Evolutionary conservation across 2,329 filamentous ascomycete genomes (phyloP), one percentile per base, ranked within the genome.

Genomic region (Cordyceps farinosa): DNA sequence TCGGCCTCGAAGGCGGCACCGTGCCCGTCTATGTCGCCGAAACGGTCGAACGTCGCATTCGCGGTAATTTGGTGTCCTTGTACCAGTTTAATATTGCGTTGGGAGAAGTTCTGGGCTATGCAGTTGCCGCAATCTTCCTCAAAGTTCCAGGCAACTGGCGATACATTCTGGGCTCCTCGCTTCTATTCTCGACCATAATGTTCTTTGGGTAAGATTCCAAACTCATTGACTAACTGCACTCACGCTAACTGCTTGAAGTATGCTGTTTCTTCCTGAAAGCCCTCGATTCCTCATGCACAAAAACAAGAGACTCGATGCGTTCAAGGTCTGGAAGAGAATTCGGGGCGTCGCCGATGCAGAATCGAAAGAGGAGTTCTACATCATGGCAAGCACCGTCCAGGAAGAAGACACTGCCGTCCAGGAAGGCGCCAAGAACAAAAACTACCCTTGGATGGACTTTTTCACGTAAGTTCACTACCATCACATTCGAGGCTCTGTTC

Each of bases 61-160:
- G 89, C 69, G 89, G 89, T 67, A 91, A 91, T 72, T 75, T 91
- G 56, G 89, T 91, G 1, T 90, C 87, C 0, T 78, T 91, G 0
- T 91, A 91, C 72, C 89, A 91, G 71, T 85, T 91, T 75, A 90
- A 89, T 75, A 91, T 91, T 69, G 89, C 89, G 0, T 80, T 91
- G 0, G 89, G 89, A 34, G 89, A 91, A 68, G 88, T 91, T 2
- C 78, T 91, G 1, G 89, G 89, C 2, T 91, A 91, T 65, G 88
- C 86, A 5, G 83, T 91, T 1, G 88, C 86, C 0, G 89, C 89
- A 53, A 90, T 91, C 63, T 91, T 91, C 74, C 78, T 90, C 65
- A 82, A 79, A n/a, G 87, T 91, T 2, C 75, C 77, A 0, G 89
- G 88, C 17, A 88, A 87, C 76, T 91, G 89, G 89, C 82, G 89